Percentiles rank a stretch among this genome's conserved stretches.
Conservation (phyloP, 2,329 filamentous ascomycete species). For the Pseudodiploospora longispora region DNA sequence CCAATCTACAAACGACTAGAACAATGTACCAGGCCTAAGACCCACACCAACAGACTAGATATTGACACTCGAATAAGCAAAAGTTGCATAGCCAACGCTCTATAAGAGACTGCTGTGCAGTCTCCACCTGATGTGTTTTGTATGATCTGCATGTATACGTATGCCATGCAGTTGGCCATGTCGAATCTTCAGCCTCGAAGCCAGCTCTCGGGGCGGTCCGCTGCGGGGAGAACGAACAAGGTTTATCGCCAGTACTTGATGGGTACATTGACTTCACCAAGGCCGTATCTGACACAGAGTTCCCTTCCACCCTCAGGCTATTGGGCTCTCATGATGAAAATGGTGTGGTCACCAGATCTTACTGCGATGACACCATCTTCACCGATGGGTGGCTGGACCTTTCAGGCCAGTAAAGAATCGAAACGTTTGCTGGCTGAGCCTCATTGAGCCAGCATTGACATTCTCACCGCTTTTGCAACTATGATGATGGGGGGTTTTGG, state of each 20-base stretch:
- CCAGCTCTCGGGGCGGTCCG: not conserved
- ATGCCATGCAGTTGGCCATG: no score
- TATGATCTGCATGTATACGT: no score
- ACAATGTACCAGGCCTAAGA: no score
- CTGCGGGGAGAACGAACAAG: not conserved
- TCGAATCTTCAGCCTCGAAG: not conserved
- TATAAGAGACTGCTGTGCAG: no score
- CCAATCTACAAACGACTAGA: no score
- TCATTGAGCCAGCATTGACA: not conserved
- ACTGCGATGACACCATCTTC: not conserved
- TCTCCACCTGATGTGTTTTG: no score
- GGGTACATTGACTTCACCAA: not conserved
- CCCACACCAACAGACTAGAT: no score
- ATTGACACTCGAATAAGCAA: no score
- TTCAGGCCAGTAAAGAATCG: constrained; percentile 1
- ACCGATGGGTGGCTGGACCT: not conserved
- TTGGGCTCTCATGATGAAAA: not conserved
- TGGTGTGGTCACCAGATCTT: constrained; percentile 1
- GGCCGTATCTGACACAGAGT: not conserved
- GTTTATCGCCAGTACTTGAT: not conserved
- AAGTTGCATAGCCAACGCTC: no score
- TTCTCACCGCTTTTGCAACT: not conserved
- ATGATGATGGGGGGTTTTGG: no score
- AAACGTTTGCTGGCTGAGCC: constrained; percentile 2
- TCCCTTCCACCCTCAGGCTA: not conserved